Evolutionary conservation across 768 basidiomycete species (phyloP), one percentile per base, ranked within the genome.

Genomic region (Kwoniella bestiolae): DNA sequence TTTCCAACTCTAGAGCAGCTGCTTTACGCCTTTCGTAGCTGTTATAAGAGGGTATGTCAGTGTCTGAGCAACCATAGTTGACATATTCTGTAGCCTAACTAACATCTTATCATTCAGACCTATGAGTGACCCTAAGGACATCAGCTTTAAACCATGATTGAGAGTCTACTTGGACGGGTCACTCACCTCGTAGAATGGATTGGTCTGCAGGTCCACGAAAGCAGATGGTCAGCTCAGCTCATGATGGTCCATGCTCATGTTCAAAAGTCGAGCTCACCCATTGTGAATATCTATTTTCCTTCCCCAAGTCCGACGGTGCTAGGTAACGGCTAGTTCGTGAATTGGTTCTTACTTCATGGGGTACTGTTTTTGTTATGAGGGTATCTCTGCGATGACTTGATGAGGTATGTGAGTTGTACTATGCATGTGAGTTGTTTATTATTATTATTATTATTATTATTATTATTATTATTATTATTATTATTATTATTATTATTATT

Each of bases 1-100:
- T 96, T 84, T 98, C 94, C 57, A 98, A 87, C 57, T 97, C 94
- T 56, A 94, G 87, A 7, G 95, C 95, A 6, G 94, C 93, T 7
- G 91, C 88, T 83, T 97, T 96, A 64, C 94, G 87, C 83, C 94
- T 93, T 85, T 97, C 94, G 80, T 97, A 96, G 81, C 76, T 78
- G 55, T n/a, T n/a, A 25, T 16, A 18, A 23, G 14, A 28, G n/a
- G 3, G 31, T 26, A 7, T 7, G 61, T 72, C 52, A 69, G 67
- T 53, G 38, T 5, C 1, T 50, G 38, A 5, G 49, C 34, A 59
- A 9, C 38, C 11, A 7, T 35, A 23, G n/a, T 18, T 23, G n/a
- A 9, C 23, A 35, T 50, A 23, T 9, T 26, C 3, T 6, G 32
- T 0, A 26, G 34, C 69, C 31, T 50, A 5, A 56, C 63, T 4